Percentiles rank a stretch among this genome's conserved stretches.
phyloP scores from a whole-genome alignment of 805 yeast species.

The Komagataella phaffii region DNA sequence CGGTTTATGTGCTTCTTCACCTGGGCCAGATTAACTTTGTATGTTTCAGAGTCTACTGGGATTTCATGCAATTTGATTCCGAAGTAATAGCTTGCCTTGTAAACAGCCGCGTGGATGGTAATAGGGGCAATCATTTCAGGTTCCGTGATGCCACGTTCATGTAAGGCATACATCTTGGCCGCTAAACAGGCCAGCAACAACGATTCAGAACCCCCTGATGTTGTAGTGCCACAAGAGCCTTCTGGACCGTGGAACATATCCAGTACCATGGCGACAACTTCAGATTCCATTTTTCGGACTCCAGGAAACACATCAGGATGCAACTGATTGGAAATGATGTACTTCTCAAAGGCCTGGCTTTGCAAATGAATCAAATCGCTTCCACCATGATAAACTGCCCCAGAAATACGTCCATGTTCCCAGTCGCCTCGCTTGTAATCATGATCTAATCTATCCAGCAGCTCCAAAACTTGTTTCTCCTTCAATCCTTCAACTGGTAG shows the following conservation, averaged over 20 bases:
- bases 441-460: conserved; percentile 33
- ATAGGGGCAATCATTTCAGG: conserved; percentile 88
- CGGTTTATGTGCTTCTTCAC: conserved; percentile 54
- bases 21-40: conserved; percentile 48
- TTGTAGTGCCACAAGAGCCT: conserved; percentile 63
- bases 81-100: conserved; percentile 86
- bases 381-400: conserved; percentile 97
- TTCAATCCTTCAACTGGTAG: conserved; percentile 54
- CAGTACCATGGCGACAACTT: conserved; percentile 85
- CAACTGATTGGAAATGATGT: conserved; percentile 82
- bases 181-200: conserved; percentile 74
- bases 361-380: conserved; percentile 62
- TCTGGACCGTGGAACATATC: conserved; percentile 60
- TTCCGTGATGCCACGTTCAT: conserved; percentile 39
- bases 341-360: conserved; percentile 59
- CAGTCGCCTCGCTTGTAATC: conserved; percentile 30
- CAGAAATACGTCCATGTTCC: conserved; percentile 79
- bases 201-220: conserved; percentile 96
- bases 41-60: conserved; percentile 55
- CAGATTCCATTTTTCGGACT: conserved; percentile 91
- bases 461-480: conserved; percentile 28
- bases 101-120: conserved; percentile 90
- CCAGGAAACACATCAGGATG: conserved; percentile 98
- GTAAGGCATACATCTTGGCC: conserved; percentile 66
- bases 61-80: conserved; percentile 76